Conservation (phyloP, 306 rosid species). For the Quercus wislizeni region DNA sequence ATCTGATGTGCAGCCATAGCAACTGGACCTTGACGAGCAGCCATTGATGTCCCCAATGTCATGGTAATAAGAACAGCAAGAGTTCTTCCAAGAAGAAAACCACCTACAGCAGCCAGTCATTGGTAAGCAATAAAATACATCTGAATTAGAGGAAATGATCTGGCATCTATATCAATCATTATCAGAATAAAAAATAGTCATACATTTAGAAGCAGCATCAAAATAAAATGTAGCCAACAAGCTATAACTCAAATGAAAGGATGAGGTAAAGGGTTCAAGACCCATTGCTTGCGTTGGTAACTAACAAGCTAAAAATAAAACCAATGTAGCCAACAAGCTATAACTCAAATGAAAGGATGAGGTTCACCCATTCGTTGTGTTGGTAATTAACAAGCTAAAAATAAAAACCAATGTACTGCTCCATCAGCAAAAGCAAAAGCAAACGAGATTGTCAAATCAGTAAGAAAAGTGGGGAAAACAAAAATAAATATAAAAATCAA, state of each 20-base stretch:
- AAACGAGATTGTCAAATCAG: not conserved
- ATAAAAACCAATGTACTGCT: not conserved
- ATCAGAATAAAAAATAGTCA: not conserved
- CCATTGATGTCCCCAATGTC: slow-evolving; percentile 94
- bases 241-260: too few species aligned
- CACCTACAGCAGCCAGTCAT: slow-evolving; percentile 57
- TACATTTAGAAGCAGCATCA: not conserved
- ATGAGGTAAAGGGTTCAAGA: too few species aligned
- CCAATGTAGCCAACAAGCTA: not conserved
- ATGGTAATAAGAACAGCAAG: slow-evolving; percentile 80
- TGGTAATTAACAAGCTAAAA: too few species aligned
- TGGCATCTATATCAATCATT: not conserved
- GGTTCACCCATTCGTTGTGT: too few species aligned
- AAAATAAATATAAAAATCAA: not conserved
- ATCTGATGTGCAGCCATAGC: slow-evolving; percentile 99
- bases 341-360: too few species aligned
- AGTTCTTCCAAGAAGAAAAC: slow-evolving; percentile 91
- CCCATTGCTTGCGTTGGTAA: too few species aligned
- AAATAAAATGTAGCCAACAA: not conserved
- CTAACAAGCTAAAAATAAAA: too few species aligned
- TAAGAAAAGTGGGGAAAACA: not conserved
- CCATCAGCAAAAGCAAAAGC: not conserved
- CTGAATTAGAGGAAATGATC: slow-evolving; percentile 21
- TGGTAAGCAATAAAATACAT: slow-evolving; percentile 9
- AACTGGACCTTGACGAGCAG: slow-evolving; percentile 93